Percentiles rank a stretch among this genome's conserved stretches.
These are phyloP conservation scores for Periglandula ipomoeae DNA, from an alignment of 2,329 filamentous ascomycete genomes.

Conservation along the genomic window DNA sequence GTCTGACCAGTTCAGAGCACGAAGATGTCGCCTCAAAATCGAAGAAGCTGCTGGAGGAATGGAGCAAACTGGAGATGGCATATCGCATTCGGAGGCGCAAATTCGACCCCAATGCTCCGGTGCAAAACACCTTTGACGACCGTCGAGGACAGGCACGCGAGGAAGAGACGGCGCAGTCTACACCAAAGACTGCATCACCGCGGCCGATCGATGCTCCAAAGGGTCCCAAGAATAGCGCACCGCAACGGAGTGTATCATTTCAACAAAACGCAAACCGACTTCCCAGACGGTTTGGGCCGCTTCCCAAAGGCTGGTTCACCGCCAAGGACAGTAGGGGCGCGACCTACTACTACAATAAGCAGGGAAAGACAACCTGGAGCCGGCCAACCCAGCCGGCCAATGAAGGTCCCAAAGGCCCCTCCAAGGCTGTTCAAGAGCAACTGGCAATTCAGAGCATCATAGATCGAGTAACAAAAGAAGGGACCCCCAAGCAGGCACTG, in stretches of 20 bases:
- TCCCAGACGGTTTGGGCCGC: constrained; percentile 42
- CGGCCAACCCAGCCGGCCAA: constrained; percentile 62
- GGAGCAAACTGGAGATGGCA: constrained; percentile 81
- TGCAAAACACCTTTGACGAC: constrained; percentile 50
- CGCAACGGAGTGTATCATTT: constrained; percentile 43
- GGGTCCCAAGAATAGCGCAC: constrained; percentile 50
- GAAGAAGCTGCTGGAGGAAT: constrained; percentile 64
- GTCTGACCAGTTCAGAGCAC: constrained; percentile 58
- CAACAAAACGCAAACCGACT: constrained; percentile 39
- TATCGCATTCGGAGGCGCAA: constrained; percentile 93
- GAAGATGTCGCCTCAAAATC: constrained; percentile 67
- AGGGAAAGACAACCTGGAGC: constrained; percentile 73
- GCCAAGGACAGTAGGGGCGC: constrained; percentile 62
- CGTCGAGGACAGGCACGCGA: constrained; percentile 45
- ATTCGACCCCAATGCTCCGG: constrained; percentile 56
- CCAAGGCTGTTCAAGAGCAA: constrained; percentile 53
- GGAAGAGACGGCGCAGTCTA: constrained; percentile 26
- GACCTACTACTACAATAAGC: constrained; percentile 77
- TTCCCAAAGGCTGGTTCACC: constrained; percentile 82
- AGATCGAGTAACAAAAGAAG: constrained; percentile 68
- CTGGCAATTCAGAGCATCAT: constrained; percentile 77
- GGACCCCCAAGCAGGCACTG: constrained; percentile 39
- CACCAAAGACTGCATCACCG: constrained; percentile 32
- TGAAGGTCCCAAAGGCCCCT: constrained; percentile 56
- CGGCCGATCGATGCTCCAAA: constrained; percentile 45